A percentile compares a stretch with the other conserved stretches of the same genome.
These are phyloP conservation scores for Gracilariopsis chorda DNA, from an alignment of 23 red algal species.

Conservation along the genomic window DNA sequence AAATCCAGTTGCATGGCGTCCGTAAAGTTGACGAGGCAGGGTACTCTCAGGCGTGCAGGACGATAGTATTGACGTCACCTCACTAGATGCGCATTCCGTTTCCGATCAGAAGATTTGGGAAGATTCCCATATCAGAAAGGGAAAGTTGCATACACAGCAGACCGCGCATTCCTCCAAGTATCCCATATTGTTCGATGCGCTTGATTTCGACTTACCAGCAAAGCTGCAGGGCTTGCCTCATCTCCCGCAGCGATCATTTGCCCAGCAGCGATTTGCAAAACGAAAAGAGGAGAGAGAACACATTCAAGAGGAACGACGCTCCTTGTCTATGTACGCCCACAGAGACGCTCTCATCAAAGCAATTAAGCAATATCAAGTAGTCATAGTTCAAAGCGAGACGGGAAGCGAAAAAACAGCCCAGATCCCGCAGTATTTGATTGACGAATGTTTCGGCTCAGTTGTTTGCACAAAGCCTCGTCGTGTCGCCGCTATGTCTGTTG, in stretches of 20 bases:
- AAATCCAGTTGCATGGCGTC: constrained; percentile 57
- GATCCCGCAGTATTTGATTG: constrained; percentile 81
- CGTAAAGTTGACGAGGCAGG: constrained; percentile 61
- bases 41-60: constrained; percentile 26
- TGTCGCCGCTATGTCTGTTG: constrained; percentile 95
- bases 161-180: not conserved
- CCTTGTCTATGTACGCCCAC: constrained; percentile 66
- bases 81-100: not conserved
- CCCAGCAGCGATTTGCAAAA: not conserved
- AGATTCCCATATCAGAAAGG: constrained; percentile 53
- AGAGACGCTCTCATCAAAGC: constrained; percentile 64
- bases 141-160: not conserved
- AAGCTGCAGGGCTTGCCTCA: not conserved
- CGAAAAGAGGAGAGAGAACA: constrained; percentile 3
- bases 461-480: constrained; percentile 88
- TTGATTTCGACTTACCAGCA: not conserved
- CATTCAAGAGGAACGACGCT: constrained; percentile 21
- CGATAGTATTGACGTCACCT: not conserved
- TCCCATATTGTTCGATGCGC: not conserved
- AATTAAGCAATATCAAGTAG: constrained; percentile 58
- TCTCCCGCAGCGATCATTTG: not conserved
- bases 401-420: constrained; percentile 93
- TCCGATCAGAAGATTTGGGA: constrained; percentile 65
- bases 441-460: constrained; percentile 68
- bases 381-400: constrained; percentile 82